Evolutionary conservation across 176 grass and related monocot species (phyloP).

Genomic region (Urochloa ruziziensis): DNA sequence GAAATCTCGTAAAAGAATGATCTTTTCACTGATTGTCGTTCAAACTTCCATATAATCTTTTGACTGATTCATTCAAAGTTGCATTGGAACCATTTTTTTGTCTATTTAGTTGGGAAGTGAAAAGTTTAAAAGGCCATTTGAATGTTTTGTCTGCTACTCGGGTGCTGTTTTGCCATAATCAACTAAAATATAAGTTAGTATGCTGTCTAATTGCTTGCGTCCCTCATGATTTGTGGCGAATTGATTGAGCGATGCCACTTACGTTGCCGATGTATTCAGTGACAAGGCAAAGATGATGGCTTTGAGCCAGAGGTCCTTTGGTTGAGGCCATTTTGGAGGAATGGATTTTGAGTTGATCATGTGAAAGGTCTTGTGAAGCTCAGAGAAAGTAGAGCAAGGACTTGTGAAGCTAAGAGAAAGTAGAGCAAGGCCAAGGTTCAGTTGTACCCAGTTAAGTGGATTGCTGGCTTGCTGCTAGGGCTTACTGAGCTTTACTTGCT

Average conservation of each 20-base stretch:
- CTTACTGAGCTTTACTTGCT: background rate
- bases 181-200: background rate
- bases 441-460: constrained; percentile 14
- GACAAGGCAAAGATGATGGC: constrained; percentile 6
- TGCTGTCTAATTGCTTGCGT: background rate
- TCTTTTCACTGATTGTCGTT: too few species aligned
- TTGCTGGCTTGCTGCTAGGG: background rate
- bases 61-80: background rate
- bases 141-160: background rate
- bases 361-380: constrained; percentile 8
- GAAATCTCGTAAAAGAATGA: background rate
- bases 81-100: background rate
- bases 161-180: background rate
- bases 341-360: constrained; percentile 16
- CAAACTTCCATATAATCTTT: too few species aligned
- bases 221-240: background rate
- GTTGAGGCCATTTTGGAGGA: constrained; percentile 9
- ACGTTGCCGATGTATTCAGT: background rate
- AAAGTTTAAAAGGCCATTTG: too few species aligned
- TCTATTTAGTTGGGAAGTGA: background rate
- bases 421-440: constrained; percentile 14
- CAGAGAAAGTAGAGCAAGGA: constrained; percentile 24
- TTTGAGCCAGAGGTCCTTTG: background rate
- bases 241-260: constrained; percentile 10
- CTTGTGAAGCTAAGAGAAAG: too few species aligned